Evolutionary conservation across 2,329 filamentous ascomycete species (phyloP), one percentile per base, ranked within the genome.

Genomic region (Trichoderma citrinoviride): DNA sequence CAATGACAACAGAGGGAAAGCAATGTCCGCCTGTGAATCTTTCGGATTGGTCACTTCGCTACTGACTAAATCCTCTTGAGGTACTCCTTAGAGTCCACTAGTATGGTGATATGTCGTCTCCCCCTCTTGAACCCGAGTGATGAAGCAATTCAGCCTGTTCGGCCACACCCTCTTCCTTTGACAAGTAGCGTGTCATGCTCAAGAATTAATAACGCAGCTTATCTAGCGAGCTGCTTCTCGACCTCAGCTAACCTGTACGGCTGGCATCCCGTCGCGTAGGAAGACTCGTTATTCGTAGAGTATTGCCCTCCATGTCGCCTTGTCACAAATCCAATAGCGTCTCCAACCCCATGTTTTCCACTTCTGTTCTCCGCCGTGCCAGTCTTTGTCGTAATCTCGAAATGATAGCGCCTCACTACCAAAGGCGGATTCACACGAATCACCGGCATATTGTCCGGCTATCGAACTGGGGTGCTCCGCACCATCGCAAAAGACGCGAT

Each of bases 121-220:
- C 49, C 49, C 50, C 25, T 27, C 33, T 41, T 37, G 33, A 37
- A 12, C 19, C 19, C 19, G 10, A 6, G 25, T 23, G 2, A 52
- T 44, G 7, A 52, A 23, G n/a, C 15, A 19, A 61, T 61, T 61
- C 57, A 61, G 57, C 57, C 57, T 61, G 57, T 52, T 57, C 52
- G 21, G 37, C n/a, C 57, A 41, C 56, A 61, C 57, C 57, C 57
- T 60, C 46, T 29, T 61, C 47, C 27, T 44, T 56, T n/a, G 23
- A 53, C 33, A 33, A 17, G 44, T n/a, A 49, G 46, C 27, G 33
- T 12, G 43, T 15, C 56, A 37, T 33, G 33, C n/a, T 17, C 56
- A 33, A 21, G 44, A 37, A 50, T 60, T 49, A 19, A 41, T 27
- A 29, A 41, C 50, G 17, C 37, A 33, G 57, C 47, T 52, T 52